These are phyloP conservation scores for Kwoniella shivajii DNA, from an alignment of 1,284 basidiomycete species.

Conservation along the genomic window DNA sequence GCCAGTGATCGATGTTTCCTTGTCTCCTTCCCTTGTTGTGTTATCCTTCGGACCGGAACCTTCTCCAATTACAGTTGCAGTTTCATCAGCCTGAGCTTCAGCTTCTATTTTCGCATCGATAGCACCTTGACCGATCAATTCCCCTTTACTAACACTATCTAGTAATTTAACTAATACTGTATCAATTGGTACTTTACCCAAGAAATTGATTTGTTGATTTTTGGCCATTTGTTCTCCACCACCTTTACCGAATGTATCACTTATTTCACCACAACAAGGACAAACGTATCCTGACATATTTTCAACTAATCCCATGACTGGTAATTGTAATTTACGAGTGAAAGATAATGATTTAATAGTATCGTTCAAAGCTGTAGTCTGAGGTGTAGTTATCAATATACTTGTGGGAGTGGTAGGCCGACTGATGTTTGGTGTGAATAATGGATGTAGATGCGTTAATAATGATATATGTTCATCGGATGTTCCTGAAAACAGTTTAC, in stretches of 20 bases:
- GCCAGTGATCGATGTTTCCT: too few species aligned
- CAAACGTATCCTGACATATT: conserved; percentile 99
- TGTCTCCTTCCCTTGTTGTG: neutral
- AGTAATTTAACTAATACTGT: conserved; percentile 84
- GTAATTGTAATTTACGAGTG: conserved; percentile 79
- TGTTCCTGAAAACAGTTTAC: conserved; percentile 65
- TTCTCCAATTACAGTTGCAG: neutral
- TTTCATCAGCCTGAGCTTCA: neutral
- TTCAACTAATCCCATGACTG: conserved; percentile 92
- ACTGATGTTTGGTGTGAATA: conserved; percentile 63
- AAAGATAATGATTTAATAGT: conserved; percentile 96
- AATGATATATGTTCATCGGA: conserved; percentile 98
- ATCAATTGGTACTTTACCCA: conserved; percentile 93
- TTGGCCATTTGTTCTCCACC: conserved; percentile 86
- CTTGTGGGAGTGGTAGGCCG: conserved; percentile 62
- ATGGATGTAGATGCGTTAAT: conserved; percentile 86
- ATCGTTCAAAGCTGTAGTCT: conserved; percentile 93
- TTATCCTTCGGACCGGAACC: too few species aligned
- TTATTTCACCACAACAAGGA: conserved; percentile 90
- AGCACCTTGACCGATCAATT: conserved; percentile 40
- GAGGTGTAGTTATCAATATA: conserved; percentile 94
- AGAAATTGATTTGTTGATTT: conserved; percentile 71
- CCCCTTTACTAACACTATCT: conserved; percentile 65
- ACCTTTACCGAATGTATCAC: conserved; percentile 89
- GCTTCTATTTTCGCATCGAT: conserved; percentile 2